Evolutionary conservation across 805 yeast species (phyloP), one percentile per base, ranked within the genome.

Genomic region (Huiozyma sinensis): DNA sequence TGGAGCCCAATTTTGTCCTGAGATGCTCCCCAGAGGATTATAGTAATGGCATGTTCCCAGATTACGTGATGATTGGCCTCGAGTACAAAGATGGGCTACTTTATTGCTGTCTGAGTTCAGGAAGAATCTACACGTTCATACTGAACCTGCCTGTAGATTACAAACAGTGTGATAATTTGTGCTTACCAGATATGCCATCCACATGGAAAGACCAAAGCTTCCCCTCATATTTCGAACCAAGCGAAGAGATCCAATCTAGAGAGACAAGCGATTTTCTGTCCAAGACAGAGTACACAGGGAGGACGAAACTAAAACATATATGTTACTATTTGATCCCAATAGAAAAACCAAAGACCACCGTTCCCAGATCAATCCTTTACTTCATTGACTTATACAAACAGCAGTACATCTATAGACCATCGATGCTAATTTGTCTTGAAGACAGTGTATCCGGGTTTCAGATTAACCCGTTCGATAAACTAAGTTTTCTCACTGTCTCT

Each of bases 401-500:
- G 13, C 11, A 11, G 6, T 31, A 38, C 29, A 46, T 52, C 33
- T 54, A 47, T 42, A 49, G 54, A 35, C 55, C 61, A 3, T 51
- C 60, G 5, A 48, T 57, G 27, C 48, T 45, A 38, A 35, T 51
- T 24, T 38, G 42, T 13, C 43, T 56, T 33, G 53, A 52, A 31
- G 48, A 50, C 40, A 45, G 44, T n/a, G 49, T 57, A 8, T 45
- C 51, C 24, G 42, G 40, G 33, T 57, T 58, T 36, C 55, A 54
- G 6, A 51, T 58, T 10, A 58, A 58, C 37, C 63, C 63, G 3
- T 40, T 53, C 36, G 59, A 60, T 45, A 49, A 48, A 33, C 47
- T 54, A 28, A 58, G 63, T 44, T 54, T 85, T 62, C 83, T 90
- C 48, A 85, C 85, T 33, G 79, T 69, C 47, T 83, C 73, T 63